These are phyloP conservation scores for Saccharomycopsis phalli DNA, from an alignment of 1,139 yeast species.

Conservation along the genomic window DNA sequence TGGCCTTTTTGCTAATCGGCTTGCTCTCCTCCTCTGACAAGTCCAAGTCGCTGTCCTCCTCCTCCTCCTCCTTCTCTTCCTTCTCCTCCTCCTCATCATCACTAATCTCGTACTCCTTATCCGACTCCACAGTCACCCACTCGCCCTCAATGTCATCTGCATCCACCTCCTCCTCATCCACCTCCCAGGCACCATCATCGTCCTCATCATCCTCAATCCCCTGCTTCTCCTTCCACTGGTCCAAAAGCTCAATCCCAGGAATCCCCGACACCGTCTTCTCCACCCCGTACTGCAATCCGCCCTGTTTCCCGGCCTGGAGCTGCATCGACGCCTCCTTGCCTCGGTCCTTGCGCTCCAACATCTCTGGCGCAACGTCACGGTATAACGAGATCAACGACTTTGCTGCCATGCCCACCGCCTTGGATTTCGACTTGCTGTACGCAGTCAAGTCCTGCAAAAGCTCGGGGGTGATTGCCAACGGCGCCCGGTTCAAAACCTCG, in stretches of 20 bases:
- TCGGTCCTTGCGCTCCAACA: slow-evolving; percentile 82
- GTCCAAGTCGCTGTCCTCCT: slow-evolving; percentile 22
- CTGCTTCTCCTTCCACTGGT: slow-evolving; percentile 77
- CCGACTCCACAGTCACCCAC: slow-evolving; percentile 32
- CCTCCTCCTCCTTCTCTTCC: slow-evolving; percentile 35
- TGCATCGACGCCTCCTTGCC: slow-evolving; percentile 88
- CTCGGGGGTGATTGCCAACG: slow-evolving; percentile 82
- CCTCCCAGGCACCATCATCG: slow-evolving; percentile 38
- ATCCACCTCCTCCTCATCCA: slow-evolving; percentile 52
- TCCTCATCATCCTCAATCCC: slow-evolving; percentile 40
- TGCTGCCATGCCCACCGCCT: slow-evolving; percentile 92
- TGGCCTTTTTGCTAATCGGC: slow-evolving; percentile 18
- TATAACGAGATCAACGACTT: slow-evolving; percentile 77
- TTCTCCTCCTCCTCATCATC: slow-evolving; percentile 28
- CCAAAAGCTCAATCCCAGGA: slow-evolving; percentile 85
- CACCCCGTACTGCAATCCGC: slow-evolving; percentile 59
- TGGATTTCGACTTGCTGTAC: slow-evolving; percentile 87
- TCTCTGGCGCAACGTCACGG: slow-evolving; percentile 93
- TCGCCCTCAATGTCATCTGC: slow-evolving; percentile 35
- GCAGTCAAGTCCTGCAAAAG: slow-evolving; percentile 81
- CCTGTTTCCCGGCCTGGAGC: slow-evolving; percentile 32
- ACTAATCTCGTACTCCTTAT: slow-evolving; percentile 41
- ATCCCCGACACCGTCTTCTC: slow-evolving; percentile 57
- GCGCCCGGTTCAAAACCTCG: slow-evolving; percentile 87
- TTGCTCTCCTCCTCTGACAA: slow-evolving; percentile 20